phyloP scores from a whole-genome alignment of 2,329 filamentous ascomycete species.

The Juglanconis juglandina region DNA sequence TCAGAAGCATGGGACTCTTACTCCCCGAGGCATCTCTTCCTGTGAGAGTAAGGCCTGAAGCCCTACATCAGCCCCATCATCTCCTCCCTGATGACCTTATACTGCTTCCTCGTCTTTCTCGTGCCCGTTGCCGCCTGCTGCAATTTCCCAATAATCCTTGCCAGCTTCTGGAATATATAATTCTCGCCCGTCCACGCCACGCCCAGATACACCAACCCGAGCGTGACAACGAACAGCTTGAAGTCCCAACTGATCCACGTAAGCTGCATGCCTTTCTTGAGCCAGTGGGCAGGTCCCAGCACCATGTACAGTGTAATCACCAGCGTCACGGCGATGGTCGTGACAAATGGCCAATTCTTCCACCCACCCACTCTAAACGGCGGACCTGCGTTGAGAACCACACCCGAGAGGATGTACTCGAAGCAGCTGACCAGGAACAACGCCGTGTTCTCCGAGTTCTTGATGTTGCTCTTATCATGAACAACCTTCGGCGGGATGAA shows the following conservation, averaged over 20 bases:
- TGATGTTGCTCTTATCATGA: slow-evolving; percentile 75
- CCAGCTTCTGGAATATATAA: slow-evolving; percentile 65
- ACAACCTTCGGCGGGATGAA: slow-evolving; percentile 77
- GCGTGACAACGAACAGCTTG: slow-evolving; percentile 64
- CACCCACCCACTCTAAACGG: slow-evolving; percentile 81
- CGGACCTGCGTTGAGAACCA: slow-evolving; percentile 85
- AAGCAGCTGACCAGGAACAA: slow-evolving; percentile 89
- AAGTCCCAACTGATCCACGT: slow-evolving; percentile 73
- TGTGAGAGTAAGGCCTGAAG: background rate
- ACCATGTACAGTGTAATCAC: slow-evolving; percentile 76
- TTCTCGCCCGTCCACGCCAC: slow-evolving; percentile 70
- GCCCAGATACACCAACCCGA: slow-evolving; percentile 68
- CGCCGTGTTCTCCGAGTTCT: slow-evolving; percentile 90
- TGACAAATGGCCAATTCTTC: slow-evolving; percentile 81
- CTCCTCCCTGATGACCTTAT: slow-evolving; percentile 75
- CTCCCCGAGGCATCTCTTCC: background rate
- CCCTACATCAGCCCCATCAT: slow-evolving; percentile 43
- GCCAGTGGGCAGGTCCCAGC: slow-evolving; percentile 65
- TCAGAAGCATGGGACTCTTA: background rate
- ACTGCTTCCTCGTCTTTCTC: slow-evolving; percentile 78
- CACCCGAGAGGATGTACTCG: slow-evolving; percentile 87
- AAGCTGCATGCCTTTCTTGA: slow-evolving; percentile 77
- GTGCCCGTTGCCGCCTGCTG: slow-evolving; percentile 56
- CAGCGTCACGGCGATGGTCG: slow-evolving; percentile 68
- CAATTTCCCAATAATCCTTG: slow-evolving; percentile 61